Base-by-base conservation (phyloP, 164 flowering plant species). In the Berberis vulgaris region DNA sequence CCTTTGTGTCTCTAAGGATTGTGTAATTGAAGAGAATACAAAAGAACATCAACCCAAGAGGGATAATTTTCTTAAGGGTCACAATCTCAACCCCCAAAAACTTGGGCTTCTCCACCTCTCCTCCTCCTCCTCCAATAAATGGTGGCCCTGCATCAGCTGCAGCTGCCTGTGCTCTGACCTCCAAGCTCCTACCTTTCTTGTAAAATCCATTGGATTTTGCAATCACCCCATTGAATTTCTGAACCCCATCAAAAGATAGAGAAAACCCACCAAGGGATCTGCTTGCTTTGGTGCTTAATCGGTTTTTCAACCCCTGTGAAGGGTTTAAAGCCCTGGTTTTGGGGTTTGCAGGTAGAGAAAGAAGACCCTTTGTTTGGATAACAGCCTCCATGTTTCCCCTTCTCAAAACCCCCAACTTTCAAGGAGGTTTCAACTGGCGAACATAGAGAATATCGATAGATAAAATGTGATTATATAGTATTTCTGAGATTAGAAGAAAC, bases 311-410 rank as follows among this genome's bases (percentile, higher is more conserved):
- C 57, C 84, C 78, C 38, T 74, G 75, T n/a, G 82, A 71, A 6
- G 78, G 74, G 8, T 46, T 52, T 7, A 80, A 58, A 69, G 62
- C 69, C 49, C 84, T 79, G 76, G 77, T 66, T 77, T 67, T 83
- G 71, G 88, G 90, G 59, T 84, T 85, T 69, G 82, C 64, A 69
- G 93, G 96, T 2, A 89, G 74, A 61, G 91, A 85, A 58, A 88
- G 82, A 54, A 84, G 78, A 59, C 88, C 89, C 65, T 78, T 86
- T 54, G 93, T 75, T 59, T 83, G 92, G 2, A 89, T 12, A 67
- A 84, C 81, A 62, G 88, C 93, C 62, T 82, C 85, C 98, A 92
- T 92, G 26, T 49, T 70, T 64, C 57, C 39, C 49, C 64, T 67
- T 54, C 62, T 60, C 57, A 45, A 59, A 56, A 49, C 68, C 44